A percentile compares a stretch with the other conserved stretches of the same genome.
phyloP scores from a whole-genome alignment of 208 protist genomes.

The Leishmania gerbilli region DNA sequence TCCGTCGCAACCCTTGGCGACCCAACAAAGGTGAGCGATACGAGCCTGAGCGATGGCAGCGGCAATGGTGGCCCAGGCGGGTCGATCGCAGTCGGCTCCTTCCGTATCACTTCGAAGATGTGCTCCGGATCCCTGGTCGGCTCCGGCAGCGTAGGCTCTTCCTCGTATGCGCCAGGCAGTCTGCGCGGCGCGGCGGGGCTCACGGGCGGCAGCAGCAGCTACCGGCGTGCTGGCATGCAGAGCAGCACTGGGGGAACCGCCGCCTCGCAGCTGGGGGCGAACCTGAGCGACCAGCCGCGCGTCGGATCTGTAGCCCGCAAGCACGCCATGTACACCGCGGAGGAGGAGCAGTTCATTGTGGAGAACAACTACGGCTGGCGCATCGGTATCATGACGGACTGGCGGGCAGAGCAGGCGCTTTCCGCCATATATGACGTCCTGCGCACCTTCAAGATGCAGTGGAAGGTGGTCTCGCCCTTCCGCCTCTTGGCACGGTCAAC shows the following conservation, averaged over 20 bases:
- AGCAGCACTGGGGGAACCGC: slow-evolving; percentile 18
- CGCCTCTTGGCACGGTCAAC: slow-evolving; percentile 68
- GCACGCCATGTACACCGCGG: slow-evolving; percentile 70
- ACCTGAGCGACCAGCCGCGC: slow-evolving; percentile 53
- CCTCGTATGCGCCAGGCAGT: slow-evolving; percentile 27
- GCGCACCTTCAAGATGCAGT: slow-evolving; percentile 71
- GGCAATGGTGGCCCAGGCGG: slow-evolving; percentile 12
- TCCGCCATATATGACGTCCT: slow-evolving; percentile 68
- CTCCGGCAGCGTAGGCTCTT: slow-evolving; percentile 23
- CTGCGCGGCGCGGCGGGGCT: neutral
- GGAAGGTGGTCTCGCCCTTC: slow-evolving; percentile 84
- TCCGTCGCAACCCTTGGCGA: slow-evolving; percentile 40
- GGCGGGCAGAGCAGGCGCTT: slow-evolving; percentile 48
- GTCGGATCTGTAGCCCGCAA: slow-evolving; percentile 81
- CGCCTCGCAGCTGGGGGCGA: slow-evolving; percentile 40
- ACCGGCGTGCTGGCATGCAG: slow-evolving; percentile 28
- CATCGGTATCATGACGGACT: slow-evolving; percentile 90
- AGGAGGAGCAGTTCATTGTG: slow-evolving; percentile 83
- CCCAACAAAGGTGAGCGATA: slow-evolving; percentile 25
- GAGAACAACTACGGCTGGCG: slow-evolving; percentile 87
- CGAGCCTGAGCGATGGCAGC: slow-evolving; percentile 18
- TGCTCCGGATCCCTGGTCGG: slow-evolving; percentile 28
- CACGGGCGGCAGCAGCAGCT: slow-evolving; percentile 17
- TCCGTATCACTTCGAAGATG: slow-evolving; percentile 40
- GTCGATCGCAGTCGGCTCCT: slow-evolving; percentile 38